phyloP scores from a whole-genome alignment of 257 asterid species.

The Asclepias syriaca region DNA sequence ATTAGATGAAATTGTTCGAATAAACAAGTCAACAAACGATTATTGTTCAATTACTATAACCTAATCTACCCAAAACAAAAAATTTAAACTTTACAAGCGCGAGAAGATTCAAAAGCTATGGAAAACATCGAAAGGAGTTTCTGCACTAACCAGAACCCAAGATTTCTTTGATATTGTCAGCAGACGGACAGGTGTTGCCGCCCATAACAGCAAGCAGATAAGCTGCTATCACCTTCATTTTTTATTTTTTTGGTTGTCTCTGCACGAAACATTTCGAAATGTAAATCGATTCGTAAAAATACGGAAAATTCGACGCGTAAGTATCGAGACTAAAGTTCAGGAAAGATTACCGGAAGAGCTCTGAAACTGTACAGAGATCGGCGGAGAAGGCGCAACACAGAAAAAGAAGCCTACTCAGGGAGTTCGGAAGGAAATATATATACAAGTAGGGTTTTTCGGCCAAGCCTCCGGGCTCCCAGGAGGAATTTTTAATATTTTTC shows the following conservation, averaged over 20 bases:
- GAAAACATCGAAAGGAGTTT: not conserved
- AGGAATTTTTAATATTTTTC: no score
- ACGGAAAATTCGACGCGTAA: no score
- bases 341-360: not conserved
- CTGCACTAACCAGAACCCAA: slow-evolving; percentile 9
- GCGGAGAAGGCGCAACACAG: not conserved
- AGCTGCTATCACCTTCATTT: slow-evolving; percentile 23
- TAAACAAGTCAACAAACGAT: no score
- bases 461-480: no score
- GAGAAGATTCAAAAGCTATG: not conserved
- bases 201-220: slow-evolving; percentile 21
- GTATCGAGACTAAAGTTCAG: not conserved
- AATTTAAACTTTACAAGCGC: not conserved
- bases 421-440: not conserved
- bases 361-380: not conserved
- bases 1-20: no score
- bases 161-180: slow-evolving; percentile 16
- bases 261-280: not conserved
- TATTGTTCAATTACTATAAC: not conserved
- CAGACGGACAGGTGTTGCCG: slow-evolving; percentile 16
- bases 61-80: not conserved
- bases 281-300: not conserved
- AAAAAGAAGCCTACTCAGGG: not conserved
- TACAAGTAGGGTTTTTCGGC: slow-evolving; percentile 7
- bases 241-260: not conserved